Evolutionary conservation across 306 rosid species (phyloP).

Genomic region (Malus asiatica): DNA sequence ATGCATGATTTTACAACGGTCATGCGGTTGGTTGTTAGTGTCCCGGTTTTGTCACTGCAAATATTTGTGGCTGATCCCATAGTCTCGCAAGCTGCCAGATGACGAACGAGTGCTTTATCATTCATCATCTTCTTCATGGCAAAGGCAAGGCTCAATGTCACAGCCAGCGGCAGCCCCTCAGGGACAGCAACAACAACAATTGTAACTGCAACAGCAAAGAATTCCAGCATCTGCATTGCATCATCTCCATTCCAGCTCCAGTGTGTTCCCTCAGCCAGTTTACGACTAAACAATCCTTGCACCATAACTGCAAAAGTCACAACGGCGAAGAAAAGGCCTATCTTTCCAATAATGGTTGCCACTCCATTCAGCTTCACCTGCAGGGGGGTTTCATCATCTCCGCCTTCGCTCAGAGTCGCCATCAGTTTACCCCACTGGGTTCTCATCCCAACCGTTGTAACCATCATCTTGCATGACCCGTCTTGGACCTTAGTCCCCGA

Average conservation of each 20-base stretch:
- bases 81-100: slow-evolving; percentile 97
- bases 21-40: slow-evolving; percentile 91
- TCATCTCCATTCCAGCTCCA: slow-evolving; percentile 83
- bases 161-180: slow-evolving; percentile 91
- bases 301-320: slow-evolving; percentile 80
- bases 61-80: slow-evolving; percentile 97
- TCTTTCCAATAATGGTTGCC: slow-evolving; percentile 90
- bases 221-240: slow-evolving; percentile 65
- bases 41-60: slow-evolving; percentile 95
- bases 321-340: slow-evolving; percentile 79
- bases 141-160: slow-evolving; percentile 93
- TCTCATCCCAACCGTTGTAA: slow-evolving; percentile 93
- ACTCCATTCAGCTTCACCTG: slow-evolving; percentile 96
- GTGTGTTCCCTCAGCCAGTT: slow-evolving; percentile 50
- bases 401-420: slow-evolving; percentile 96
- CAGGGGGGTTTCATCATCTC: slow-evolving; percentile 95
- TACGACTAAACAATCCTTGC: slow-evolving; percentile 60
- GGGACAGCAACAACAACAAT: slow-evolving; percentile 98
- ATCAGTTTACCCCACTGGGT: slow-evolving; percentile 98
- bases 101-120: slow-evolving; percentile 89
- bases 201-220: slow-evolving; percentile 85
- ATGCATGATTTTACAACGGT: slow-evolving; percentile 92
- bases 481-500: slow-evolving; percentile 95
- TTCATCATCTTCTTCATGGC: slow-evolving; percentile 99
- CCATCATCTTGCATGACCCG: slow-evolving; percentile 88